phyloP scores from a whole-genome alignment of 208 protist genomes.

The Acanthamoeba culbertsoni region DNA sequence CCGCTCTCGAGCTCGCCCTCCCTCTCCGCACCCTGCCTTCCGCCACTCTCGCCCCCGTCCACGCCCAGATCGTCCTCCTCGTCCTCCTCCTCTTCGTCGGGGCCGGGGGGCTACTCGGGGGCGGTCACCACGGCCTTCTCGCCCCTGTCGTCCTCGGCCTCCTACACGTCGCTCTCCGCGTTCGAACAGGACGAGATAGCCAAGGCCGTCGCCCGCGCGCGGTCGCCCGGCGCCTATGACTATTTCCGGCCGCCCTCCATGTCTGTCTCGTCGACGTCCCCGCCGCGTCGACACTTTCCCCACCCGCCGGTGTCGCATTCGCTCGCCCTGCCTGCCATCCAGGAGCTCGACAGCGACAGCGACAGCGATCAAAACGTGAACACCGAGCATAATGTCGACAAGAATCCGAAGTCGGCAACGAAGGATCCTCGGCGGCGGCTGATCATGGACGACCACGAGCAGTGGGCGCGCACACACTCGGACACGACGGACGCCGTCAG shows the following conservation, averaged over 20 bases:
- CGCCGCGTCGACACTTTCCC: no score
- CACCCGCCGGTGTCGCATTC: background rate
- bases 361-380: background rate
- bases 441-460: background rate
- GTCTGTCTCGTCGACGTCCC: background rate
- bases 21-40: background rate
- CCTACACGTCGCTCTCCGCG: background rate
- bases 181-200: background rate
- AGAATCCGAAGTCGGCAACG: background rate
- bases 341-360: background rate
- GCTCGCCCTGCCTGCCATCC: background rate
- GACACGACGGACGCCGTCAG: background rate
- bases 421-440: background rate
- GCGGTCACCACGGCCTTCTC: background rate
- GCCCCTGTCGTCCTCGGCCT: background rate
- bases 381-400: background rate
- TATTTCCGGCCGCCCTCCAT: background rate
- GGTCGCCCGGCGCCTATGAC: background rate
- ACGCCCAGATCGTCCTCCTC: background rate
- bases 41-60: no score
- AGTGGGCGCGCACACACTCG: background rate
- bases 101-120: background rate
- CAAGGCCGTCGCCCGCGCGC: background rate
- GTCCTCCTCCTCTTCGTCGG: background rate
- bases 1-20: background rate